These are phyloP conservation scores for Candida corydali DNA, from an alignment of 805 yeast species.

Conservation along the genomic window DNA sequence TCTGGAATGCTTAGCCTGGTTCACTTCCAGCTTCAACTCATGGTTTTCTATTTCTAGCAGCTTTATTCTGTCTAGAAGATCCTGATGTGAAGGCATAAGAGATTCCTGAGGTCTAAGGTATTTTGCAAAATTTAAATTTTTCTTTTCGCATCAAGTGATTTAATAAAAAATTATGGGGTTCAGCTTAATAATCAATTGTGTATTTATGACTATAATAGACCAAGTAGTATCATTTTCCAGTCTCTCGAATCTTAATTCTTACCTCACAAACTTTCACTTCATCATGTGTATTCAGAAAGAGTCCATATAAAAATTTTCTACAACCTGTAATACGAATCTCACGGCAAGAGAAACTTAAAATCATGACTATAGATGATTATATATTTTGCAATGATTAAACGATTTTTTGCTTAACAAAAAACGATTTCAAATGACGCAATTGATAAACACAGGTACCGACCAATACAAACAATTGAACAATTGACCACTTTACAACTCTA, in stretches of 20 bases:
- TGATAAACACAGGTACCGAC: constrained; percentile 72
- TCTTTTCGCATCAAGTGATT: neutral
- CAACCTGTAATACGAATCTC: too few relatives aligned
- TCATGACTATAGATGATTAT: neutral
- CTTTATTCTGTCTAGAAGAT: constrained; percentile 19
- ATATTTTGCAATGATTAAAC: constrained; percentile 35
- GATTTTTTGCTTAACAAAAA: constrained; percentile 85
- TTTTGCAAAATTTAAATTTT: neutral
- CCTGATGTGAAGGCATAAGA: constrained; percentile 13
- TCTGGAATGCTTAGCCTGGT: too few relatives aligned
- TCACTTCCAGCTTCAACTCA: constrained; percentile 9
- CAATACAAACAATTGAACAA: constrained; percentile 66
- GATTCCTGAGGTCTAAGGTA: too few relatives aligned
- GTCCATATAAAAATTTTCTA: too few relatives aligned
- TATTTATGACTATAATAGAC: too few relatives aligned
- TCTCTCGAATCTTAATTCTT: too few relatives aligned
- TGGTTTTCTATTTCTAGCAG: constrained; percentile 16
- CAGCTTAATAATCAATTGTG: too few relatives aligned
- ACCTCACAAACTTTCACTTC: too few relatives aligned
- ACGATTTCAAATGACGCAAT: constrained; percentile 68
- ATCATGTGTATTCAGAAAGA: too few relatives aligned
- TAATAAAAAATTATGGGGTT: too few relatives aligned
- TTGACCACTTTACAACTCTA: constrained; percentile 69
- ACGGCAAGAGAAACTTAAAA: neutral
- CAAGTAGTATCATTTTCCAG: too few relatives aligned